Conservation (phyloP, 1,284 basidiomycete species). For the Paramarasmius palmivorus region DNA sequence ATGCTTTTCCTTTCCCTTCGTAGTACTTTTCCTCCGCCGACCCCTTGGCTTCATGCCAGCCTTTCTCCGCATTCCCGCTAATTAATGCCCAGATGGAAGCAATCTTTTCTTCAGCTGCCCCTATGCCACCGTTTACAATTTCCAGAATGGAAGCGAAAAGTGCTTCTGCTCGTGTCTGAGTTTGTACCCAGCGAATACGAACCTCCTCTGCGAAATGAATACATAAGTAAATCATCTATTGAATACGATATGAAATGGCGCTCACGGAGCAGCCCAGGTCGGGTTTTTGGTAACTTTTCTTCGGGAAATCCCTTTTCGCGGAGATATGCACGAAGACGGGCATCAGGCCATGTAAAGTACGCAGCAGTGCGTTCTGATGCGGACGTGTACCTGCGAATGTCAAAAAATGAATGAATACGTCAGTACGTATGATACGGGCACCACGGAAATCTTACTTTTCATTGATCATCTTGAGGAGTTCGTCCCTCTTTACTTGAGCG, state of each 20-base stretch:
- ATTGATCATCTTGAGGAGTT: conserved; percentile 68
- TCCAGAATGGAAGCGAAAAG: conserved; percentile 61
- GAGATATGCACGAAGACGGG: conserved; percentile 82
- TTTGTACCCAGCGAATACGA: conserved; percentile 76
- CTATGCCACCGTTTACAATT: conserved; percentile 61
- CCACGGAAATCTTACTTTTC: conserved; percentile 50
- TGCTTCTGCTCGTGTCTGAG: conserved; percentile 52
- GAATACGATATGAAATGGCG: conserved; percentile 12
- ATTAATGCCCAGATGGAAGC: conserved; percentile 41
- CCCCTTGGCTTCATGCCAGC: conserved; percentile 27
- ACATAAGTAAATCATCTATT: background rate
- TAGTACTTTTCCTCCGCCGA: conserved; percentile 23
- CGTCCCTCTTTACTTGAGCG: conserved; percentile 68
- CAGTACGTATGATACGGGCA: too few species aligned
- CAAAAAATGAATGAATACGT: too few species aligned
- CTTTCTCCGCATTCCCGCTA: conserved; percentile 33
- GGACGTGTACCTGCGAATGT: conserved; percentile 33
- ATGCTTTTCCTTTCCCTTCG: conserved; percentile 22
- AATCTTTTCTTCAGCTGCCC: conserved; percentile 70
- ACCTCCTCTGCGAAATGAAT: conserved; percentile 55
- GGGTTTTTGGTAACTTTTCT: conserved; percentile 58
- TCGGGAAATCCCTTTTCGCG: conserved; percentile 74
- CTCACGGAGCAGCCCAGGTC: conserved; percentile 75
- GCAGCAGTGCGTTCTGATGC: conserved; percentile 44
- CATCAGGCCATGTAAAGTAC: conserved; percentile 89